These are phyloP conservation scores for Rhodotorula diobovata DNA, from an alignment of 768 basidiomycete species.

Conservation along the genomic window DNA sequence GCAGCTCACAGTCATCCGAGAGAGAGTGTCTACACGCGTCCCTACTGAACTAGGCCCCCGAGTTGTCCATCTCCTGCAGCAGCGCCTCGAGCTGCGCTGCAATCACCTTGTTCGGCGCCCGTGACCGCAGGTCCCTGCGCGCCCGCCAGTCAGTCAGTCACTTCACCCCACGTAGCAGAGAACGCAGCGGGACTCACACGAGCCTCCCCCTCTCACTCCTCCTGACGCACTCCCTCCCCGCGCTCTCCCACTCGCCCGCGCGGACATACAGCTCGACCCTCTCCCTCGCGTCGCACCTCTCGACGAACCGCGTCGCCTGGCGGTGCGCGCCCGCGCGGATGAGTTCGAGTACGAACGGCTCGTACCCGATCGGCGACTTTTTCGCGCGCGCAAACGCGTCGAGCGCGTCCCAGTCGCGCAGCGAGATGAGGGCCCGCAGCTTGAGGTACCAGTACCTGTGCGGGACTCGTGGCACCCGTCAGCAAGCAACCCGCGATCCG, in stretches of 20 bases:
- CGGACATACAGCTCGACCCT: conserved; percentile 81
- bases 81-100: conserved; percentile 33
- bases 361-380: conserved; percentile 92
- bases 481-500: too few relatives aligned
- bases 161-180: not conserved
- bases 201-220: conserved; percentile 75
- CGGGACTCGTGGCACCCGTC: not conserved
- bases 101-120: conserved; percentile 37
- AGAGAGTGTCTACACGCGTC: too few relatives aligned
- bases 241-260: conserved; percentile 58
- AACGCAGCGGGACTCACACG: conserved; percentile 60
- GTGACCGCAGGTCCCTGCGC: conserved; percentile 32
- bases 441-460: conserved; percentile 89
- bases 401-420: conserved; percentile 77
- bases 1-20: too few relatives aligned
- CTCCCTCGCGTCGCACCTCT: conserved; percentile 75
- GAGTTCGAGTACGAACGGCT: conserved; percentile 76
- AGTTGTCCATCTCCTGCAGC: conserved; percentile 22
- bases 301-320: conserved; percentile 72
- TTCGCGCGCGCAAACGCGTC: conserved; percentile 80
- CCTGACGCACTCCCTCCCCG: conserved; percentile 63
- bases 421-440: conserved; percentile 70
- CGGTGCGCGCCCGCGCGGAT: conserved; percentile 66
- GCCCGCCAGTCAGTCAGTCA: not conserved
- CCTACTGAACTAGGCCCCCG: not conserved